Evolutionary conservation across 164 flowering plant genomes (phyloP).

Genomic region (Liquidambar formosana): DNA sequence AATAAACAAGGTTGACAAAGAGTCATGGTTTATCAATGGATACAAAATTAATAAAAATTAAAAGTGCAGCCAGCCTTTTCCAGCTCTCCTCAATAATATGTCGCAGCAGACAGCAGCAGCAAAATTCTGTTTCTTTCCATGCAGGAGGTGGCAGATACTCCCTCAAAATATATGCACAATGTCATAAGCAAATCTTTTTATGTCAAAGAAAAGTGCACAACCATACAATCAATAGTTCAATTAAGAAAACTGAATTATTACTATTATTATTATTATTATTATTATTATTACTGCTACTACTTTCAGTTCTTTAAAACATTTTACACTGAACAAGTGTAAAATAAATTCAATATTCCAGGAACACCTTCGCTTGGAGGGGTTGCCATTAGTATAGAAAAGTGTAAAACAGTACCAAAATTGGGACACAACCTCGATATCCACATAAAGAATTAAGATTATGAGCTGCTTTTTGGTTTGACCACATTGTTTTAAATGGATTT

Average conservation of each 20-base stretch:
- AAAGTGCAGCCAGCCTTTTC: too few species aligned
- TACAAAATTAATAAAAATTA: too few species aligned
- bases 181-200: conserved; percentile 78
- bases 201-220: conserved; percentile 45
- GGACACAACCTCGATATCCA: background rate
- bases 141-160: background rate
- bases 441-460: background rate
- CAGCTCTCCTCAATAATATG: too few species aligned
- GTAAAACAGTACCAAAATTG: too few species aligned
- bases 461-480: background rate
- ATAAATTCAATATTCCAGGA: background rate
- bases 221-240: too few species aligned
- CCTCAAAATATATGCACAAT: conserved; percentile 79
- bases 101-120: background rate
- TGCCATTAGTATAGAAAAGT: background rate
- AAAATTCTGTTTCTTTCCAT: conserved; percentile 1
- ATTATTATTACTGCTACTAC: too few species aligned
- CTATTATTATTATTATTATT: too few species aligned
- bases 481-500: background rate
- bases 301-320: background rate
- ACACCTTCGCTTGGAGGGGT: background rate
- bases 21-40: too few species aligned
- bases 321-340: background rate
- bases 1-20: too few species aligned
- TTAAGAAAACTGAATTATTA: too few species aligned